Evolutionary conservation across 2,329 filamentous ascomycete genomes (phyloP).

Genomic region (Calonectria multiphialidica): DNA sequence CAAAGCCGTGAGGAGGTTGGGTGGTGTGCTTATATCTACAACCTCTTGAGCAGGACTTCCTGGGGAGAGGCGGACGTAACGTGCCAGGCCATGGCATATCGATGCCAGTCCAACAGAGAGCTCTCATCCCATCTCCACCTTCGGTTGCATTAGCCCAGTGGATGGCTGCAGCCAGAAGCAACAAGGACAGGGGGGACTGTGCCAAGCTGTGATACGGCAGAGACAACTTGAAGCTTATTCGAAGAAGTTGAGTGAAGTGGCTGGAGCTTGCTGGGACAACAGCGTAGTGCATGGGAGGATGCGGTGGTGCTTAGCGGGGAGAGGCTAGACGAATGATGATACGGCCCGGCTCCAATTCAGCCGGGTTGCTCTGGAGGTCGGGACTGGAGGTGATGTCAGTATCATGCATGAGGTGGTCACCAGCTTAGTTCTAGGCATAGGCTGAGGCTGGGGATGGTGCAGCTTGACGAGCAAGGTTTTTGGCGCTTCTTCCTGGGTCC

Average conservation of each 20-base stretch:
- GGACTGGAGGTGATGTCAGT: constrained; percentile 37
- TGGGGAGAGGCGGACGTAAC: constrained; percentile 14
- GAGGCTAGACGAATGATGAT: constrained; percentile 25
- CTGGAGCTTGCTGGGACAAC: constrained; percentile 45
- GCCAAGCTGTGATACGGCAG: constrained; percentile 41
- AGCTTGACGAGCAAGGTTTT: constrained; percentile 36
- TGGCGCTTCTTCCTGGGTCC: constrained; percentile 31
- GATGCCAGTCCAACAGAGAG: constrained; percentile 31
- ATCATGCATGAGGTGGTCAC: constrained; percentile 40
- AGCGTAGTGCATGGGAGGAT: constrained; percentile 30
- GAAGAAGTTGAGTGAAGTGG: constrained; percentile 39
- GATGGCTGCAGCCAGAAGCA: constrained; percentile 34
- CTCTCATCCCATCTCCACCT: constrained; percentile 34
- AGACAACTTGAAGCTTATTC: constrained; percentile 36
- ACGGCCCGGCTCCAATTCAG: not conserved
- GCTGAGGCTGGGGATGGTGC: constrained; percentile 25
- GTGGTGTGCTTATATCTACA: constrained; percentile 41
- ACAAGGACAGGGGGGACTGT: constrained; percentile 30
- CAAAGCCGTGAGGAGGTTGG: constrained; percentile 23
- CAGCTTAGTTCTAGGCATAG: constrained; percentile 26
- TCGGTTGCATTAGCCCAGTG: constrained; percentile 36
- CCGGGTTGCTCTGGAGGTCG: not conserved
- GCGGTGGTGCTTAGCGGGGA: constrained; percentile 26
- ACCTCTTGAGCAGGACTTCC: constrained; percentile 13
- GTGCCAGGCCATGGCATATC: constrained; percentile 36